Evolutionary conservation across 108 stramenopile genomes (phyloP).

Genomic region (Seminavis robusta): DNA sequence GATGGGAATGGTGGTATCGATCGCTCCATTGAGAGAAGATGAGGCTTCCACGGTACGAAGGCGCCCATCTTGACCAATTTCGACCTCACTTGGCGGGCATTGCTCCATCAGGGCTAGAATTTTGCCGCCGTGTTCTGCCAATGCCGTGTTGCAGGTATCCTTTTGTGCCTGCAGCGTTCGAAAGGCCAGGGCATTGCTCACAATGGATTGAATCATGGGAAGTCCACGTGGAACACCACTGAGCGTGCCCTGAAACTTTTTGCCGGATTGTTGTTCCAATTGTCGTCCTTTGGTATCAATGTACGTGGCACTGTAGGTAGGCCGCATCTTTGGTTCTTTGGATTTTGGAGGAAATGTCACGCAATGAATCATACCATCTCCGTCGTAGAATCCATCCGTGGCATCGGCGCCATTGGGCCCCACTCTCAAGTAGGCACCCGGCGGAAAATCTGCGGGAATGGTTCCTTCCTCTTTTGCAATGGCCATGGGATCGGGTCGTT

Average conservation of each 20-base stretch:
- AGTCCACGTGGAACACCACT: constrained; percentile 30
- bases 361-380: constrained; percentile 46
- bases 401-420: constrained; percentile 31
- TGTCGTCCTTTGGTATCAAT: constrained; percentile 24
- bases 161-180: constrained; percentile 18
- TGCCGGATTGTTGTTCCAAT: constrained; percentile 7
- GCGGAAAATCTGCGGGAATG: constrained; percentile 24
- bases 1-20: constrained; percentile 19
- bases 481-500: background rate
- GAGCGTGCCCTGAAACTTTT: constrained; percentile 25
- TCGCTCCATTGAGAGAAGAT: constrained; percentile 26
- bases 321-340: too few species aligned
- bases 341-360: constrained; percentile 20
- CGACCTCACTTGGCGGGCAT: constrained; percentile 26
- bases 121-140: constrained; percentile 10
- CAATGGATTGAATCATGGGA: constrained; percentile 20
- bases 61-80: constrained; percentile 14
- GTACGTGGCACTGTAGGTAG: constrained; percentile 21
- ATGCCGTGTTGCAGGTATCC: constrained; percentile 44
- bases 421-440: constrained; percentile 22
- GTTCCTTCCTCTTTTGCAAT: background rate
- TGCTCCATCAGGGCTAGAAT: constrained; percentile 45
- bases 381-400: constrained; percentile 35
- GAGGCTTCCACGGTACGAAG: constrained; percentile 15
- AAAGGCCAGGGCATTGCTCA: constrained; percentile 23